Evolutionary conservation across 179 eudicot species (phyloP).

Genomic region (Drosera spatulata): DNA sequence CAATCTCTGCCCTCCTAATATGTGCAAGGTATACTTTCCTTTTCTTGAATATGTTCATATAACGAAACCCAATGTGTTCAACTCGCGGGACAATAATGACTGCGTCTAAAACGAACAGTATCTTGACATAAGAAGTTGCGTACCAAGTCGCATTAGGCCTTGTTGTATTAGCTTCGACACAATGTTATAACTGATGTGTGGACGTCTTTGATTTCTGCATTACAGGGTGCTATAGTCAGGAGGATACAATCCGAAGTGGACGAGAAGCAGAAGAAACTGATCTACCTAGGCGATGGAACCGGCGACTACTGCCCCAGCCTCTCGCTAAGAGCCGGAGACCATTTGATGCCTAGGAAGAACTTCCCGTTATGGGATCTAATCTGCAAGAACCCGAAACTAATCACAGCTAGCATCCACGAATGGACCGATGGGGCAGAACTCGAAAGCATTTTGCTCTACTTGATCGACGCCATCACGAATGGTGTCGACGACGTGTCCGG

Average conservation of each 20-base stretch:
- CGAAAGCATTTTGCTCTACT: conserved; percentile 32
- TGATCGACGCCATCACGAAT: conserved; percentile 16
- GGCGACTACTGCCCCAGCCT: conserved; percentile 79
- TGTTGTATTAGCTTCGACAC: no score
- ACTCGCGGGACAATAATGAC: no score
- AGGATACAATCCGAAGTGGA: conserved; percentile 23
- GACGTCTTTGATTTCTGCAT: no score
- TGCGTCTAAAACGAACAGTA: no score
- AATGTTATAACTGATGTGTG: no score
- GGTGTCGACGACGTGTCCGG: neutral
- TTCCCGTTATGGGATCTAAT: conserved; percentile 52
- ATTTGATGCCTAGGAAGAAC: conserved; percentile 65
- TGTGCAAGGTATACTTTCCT: conserved; percentile 52
- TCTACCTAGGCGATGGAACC: conserved; percentile 75
- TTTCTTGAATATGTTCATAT: no score
- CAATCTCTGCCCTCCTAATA: conserved; percentile 59
- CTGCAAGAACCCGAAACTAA: conserved; percentile 17
- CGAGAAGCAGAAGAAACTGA: conserved; percentile 11
- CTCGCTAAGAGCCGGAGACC: conserved; percentile 45
- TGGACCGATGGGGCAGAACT: conserved; percentile 70
- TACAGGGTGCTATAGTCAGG: conserved; percentile 55
- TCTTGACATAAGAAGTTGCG: no score
- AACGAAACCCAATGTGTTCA: no score
- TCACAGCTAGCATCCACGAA: conserved; percentile 52
- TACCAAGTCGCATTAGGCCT: no score